Base-by-base conservation (phyloP, 176 grass and related monocot species). In the Saccharum officinarum region DNA sequence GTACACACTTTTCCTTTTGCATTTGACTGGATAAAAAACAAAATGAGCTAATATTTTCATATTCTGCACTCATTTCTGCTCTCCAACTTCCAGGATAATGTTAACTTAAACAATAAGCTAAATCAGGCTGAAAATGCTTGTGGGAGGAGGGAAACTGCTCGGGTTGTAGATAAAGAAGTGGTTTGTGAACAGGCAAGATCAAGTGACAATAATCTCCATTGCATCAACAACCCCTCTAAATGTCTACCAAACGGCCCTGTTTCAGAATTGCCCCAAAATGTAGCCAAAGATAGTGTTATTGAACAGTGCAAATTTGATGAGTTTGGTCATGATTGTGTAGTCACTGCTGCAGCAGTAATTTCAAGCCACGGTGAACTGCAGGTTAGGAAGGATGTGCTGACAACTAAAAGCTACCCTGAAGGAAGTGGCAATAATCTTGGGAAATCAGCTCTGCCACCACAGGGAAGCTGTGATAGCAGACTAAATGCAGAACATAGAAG, bases 1-100 rank as follows among this genome's bases (percentile, higher is more conserved):
- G 96, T 98, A 96, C 69, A 67, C 25, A 41, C 39, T 37, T 38
- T 41, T 34, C 40, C 30, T 73, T 81, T 69, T 64, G 80, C n/a
- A 40, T 18, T 69, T 80, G 15, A 63, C 28, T 80, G 34, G 34
- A 69, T 39, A 80, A 12, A 70, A 15, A 81, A 46, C 4, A 12
- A 73, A 40, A 61, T 20, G 18, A 52, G 37, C 45, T 6, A 60
- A 67, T 10, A 9, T 74, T 44, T 47, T 16, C 66, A 61, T 80
- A 17, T 69, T 64, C 47, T 63, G 23, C 23, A 44, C 78, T 64
- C 61, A 80, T 71, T 92, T 82, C 14, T 52, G 23, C 71, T 80
- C 82, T 76, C 60, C n/a, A 87, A 84, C 60, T 73, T 73, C 38
- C 87, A 97, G 91, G 86, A 73, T 17, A 62, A 74, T 88, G 49